Evolutionary conservation across 768 basidiomycete species (phyloP).

Genomic region (Guyanaporus albipodus): DNA sequence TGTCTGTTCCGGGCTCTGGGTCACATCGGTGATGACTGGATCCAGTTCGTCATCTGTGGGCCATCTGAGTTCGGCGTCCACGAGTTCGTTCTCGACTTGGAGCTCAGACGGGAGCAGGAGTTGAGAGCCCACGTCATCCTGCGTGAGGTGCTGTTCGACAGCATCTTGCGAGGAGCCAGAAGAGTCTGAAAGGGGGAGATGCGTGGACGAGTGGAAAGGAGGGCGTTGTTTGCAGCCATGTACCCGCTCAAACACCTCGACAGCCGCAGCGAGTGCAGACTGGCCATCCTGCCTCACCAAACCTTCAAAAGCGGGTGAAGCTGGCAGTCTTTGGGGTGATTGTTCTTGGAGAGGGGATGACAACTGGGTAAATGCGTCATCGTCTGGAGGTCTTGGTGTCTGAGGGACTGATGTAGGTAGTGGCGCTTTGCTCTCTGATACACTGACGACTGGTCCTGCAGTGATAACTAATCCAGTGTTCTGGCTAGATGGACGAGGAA

Average conservation of each 20-base stretch:
- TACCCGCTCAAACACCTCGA: constrained; percentile 19
- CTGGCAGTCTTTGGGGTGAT: constrained; percentile 12
- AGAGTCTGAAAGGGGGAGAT: constrained; percentile 20
- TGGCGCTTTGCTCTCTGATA: constrained; percentile 1
- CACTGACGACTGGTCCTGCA: constrained; percentile 3
- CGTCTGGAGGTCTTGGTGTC: not conserved
- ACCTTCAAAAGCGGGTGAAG: constrained; percentile 21
- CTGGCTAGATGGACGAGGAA: not conserved
- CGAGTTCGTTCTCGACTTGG: constrained; percentile 5
- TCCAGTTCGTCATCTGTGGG: constrained; percentile 23
- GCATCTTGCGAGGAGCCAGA: constrained; percentile 38
- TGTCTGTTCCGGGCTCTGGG: not conserved
- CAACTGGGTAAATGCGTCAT: constrained; percentile 17
- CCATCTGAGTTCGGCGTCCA: constrained; percentile 25
- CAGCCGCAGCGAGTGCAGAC: constrained; percentile 10
- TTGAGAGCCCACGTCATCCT: constrained; percentile 17
- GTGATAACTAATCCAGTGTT: constrained; percentile 1
- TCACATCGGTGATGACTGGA: not conserved
- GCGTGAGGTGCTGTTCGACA: constrained; percentile 50
- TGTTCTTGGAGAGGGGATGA: constrained; percentile 19
- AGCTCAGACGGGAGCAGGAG: not conserved
- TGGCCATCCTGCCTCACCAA: constrained; percentile 8
- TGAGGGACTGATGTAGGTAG: not conserved
- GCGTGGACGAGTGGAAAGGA: constrained; percentile 1
- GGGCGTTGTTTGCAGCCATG: constrained; percentile 1